phyloP scores from a whole-genome alignment of 441 rosid species.

The Populus hybrid region DNA sequence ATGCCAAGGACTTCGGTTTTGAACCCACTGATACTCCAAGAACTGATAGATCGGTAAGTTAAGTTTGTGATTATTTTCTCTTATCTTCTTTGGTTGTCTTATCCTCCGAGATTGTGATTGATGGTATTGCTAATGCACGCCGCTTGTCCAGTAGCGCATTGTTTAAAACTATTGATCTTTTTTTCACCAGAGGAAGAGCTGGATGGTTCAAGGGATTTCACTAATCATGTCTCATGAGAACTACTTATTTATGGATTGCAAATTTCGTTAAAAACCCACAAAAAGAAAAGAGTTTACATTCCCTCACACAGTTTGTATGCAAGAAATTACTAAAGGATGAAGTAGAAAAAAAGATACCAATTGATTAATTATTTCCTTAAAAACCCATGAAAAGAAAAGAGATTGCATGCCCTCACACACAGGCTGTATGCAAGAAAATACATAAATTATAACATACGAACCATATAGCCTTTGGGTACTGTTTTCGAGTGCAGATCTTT shows the following conservation, averaged over 20 bases:
- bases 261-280: neutral
- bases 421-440: neutral
- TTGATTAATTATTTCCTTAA: too few species aligned
- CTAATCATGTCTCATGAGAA: neutral
- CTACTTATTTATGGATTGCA: neutral
- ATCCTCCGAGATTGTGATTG: neutral
- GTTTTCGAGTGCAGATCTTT: neutral
- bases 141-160: neutral
- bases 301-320: neutral
- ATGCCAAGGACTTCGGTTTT: slow-evolving; percentile 81
- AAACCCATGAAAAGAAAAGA: neutral
- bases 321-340: neutral
- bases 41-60: slow-evolving; percentile 86
- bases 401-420: neutral
- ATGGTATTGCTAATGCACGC: neutral
- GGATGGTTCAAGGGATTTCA: neutral
- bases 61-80: neutral
- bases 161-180: neutral
- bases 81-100: neutral
- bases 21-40: slow-evolving; percentile 87
- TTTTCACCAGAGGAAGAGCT: neutral
- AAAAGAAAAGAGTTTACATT: neutral
- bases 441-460: neutral
- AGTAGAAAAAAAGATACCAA: neutral
- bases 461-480: neutral